Percentiles rank a stretch among this genome's conserved stretches.
phyloP scores from a whole-genome alignment of 257 asterid species.

The Rhazya stricta region DNA sequence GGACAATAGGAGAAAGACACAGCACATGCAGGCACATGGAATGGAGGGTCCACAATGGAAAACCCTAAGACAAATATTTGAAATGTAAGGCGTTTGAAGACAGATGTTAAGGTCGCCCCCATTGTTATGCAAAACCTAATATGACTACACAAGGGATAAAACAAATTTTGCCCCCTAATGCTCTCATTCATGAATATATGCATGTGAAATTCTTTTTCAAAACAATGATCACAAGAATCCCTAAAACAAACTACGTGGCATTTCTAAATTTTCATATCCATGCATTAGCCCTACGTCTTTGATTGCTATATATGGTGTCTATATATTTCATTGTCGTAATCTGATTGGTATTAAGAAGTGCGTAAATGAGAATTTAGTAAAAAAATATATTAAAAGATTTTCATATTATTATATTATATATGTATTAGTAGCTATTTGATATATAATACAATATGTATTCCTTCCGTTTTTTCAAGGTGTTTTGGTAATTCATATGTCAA shows the following conservation, averaged over 20 bases:
- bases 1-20: conserved; percentile 63
- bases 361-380: too few species aligned
- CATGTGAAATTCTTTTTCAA: conserved; percentile 9
- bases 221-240: conserved; percentile 9
- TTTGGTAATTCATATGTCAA: too few species aligned
- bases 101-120: conserved; percentile 20
- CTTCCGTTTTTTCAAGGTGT: too few species aligned
- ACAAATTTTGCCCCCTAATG: conserved; percentile 9
- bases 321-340: too few species aligned
- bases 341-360: too few species aligned
- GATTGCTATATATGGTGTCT: not conserved
- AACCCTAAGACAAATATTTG: conserved; percentile 31
- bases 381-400: too few species aligned
- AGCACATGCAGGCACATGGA: conserved; percentile 95
- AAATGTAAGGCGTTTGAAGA: not conserved
- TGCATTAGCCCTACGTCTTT: conserved; percentile 1
- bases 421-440: too few species aligned
- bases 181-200: conserved; percentile 13
- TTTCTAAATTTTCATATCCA: not conserved
- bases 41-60: conserved; percentile 56
- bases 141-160: conserved; percentile 15
- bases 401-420: too few species aligned
- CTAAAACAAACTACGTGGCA: not conserved
- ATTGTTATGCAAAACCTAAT: conserved; percentile 37
- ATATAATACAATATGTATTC: too few species aligned